Percentiles rank a stretch among this genome's conserved stretches.
These are phyloP conservation scores for Scalesia atractyloides DNA, from an alignment of 129 eudicot species.

Conservation along the genomic window DNA sequence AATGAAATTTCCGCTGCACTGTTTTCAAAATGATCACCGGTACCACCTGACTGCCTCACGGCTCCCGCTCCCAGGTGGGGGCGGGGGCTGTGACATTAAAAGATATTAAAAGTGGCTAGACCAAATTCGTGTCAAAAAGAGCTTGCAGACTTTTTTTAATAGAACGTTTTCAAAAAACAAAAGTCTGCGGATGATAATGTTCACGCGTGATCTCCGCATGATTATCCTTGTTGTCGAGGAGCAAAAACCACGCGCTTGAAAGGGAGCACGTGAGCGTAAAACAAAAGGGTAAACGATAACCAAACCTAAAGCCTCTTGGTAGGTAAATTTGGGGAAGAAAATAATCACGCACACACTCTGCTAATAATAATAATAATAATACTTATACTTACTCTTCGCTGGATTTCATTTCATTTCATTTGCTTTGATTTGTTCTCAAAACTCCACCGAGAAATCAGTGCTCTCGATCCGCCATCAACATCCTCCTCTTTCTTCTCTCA, in stretches of 20 bases:
- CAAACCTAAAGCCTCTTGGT: slow-evolving; percentile 27
- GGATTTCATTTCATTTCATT: slow-evolving; percentile 4
- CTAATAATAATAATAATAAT: not conserved
- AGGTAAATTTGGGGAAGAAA: slow-evolving; percentile 33
- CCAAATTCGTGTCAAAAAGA: too few species aligned
- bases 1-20: too few species aligned
- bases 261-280: slow-evolving; percentile 3
- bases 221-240: not conserved
- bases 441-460: slow-evolving; percentile 30
- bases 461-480: too few species aligned
- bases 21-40: too few species aligned
- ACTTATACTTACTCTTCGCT: slow-evolving; percentile 5
- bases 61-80: too few species aligned
- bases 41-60: too few species aligned
- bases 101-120: too few species aligned
- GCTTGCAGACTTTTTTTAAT: too few species aligned
- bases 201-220: too few species aligned
- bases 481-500: slow-evolving; percentile 35
- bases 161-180: too few species aligned
- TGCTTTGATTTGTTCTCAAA: slow-evolving; percentile 16
- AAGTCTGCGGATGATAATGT: too few species aligned
- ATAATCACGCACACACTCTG: slow-evolving; percentile 19
- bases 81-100: too few species aligned
- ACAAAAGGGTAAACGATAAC: slow-evolving; percentile 13
- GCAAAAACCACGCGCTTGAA: slow-evolving; percentile 4